phyloP scores from a whole-genome alignment of 2,329 filamentous ascomycete species.

The Thermothelomyces thermophilus region DNA sequence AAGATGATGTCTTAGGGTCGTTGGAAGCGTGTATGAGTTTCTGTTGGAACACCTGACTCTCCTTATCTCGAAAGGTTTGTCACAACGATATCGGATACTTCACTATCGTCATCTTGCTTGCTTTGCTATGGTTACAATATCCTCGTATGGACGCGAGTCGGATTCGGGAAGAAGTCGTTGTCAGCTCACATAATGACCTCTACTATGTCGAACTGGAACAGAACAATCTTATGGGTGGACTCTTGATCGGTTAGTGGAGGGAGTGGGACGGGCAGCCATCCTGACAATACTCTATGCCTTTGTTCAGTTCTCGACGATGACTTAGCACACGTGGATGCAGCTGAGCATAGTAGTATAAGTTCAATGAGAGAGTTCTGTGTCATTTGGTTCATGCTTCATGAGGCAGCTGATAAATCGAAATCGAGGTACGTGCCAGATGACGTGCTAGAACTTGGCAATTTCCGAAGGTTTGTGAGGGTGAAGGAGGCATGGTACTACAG shows the following conservation, averaged over 20 bases:
- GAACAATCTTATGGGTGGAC: conserved; percentile 21
- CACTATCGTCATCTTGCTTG: conserved; percentile 22
- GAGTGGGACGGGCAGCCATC: conserved; percentile 18
- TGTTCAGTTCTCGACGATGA: conserved; percentile 21
- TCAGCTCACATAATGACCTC: conserved; percentile 24
- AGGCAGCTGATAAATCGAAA: neutral
- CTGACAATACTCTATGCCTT: conserved; percentile 21
- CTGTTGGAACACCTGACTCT: conserved; percentile 16
- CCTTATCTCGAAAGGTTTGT: conserved; percentile 19
- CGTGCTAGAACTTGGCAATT: neutral
- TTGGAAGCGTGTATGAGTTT: conserved; percentile 15
- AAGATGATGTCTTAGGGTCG: conserved; percentile 19
- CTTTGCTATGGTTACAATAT: conserved; percentile 16
- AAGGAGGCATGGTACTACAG: no score
- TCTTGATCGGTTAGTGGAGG: conserved; percentile 19
- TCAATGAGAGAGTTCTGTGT: conserved; percentile 16
- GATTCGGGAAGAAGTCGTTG: conserved; percentile 17
- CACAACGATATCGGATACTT: conserved; percentile 20
- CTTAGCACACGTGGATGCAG: conserved; percentile 14
- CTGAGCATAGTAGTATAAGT: conserved; percentile 14
- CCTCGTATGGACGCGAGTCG: conserved; percentile 13
- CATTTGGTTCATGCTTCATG: neutral
- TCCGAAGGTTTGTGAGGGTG: no score
- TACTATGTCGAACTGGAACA: conserved; percentile 18
- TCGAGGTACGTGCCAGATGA: no score